phyloP scores from a whole-genome alignment of 306 rosid genomes.

The Pterocarpus santalinus region DNA sequence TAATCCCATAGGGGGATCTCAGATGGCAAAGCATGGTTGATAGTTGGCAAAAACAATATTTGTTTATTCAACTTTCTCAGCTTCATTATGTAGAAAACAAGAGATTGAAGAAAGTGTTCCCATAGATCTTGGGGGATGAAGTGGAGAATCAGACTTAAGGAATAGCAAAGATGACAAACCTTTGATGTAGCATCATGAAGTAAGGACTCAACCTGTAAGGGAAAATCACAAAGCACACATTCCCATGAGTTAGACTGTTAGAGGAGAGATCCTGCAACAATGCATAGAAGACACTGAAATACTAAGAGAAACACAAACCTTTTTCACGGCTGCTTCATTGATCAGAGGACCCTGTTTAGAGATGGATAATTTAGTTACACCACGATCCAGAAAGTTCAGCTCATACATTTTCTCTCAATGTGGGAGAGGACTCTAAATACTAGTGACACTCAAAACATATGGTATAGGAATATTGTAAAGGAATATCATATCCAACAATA shows the following conservation, averaged over 20 bases:
- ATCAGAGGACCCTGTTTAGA: constrained; percentile 91
- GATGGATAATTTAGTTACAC: constrained; percentile 47
- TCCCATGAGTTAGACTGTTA: neutral
- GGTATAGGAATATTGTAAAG: constrained; percentile 2
- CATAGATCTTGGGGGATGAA: neutral
- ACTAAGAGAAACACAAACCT: constrained; percentile 66
- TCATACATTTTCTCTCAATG: constrained; percentile 35
- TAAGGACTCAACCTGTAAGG: constrained; percentile 81
- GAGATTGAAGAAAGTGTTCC: neutral
- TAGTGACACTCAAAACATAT: constrained; percentile 32
- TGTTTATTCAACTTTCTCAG: neutral
- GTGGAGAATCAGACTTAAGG: constrained; percentile 29
- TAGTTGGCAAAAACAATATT: neutral
- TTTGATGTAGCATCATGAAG: constrained; percentile 85
- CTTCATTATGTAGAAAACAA: constrained; percentile 16
- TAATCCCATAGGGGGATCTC: constrained; percentile 10
- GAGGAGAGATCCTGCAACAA: constrained; percentile 18
- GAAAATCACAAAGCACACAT: constrained; percentile 46
- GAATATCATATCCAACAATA: constrained; percentile 35
- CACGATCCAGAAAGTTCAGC: constrained; percentile 19
- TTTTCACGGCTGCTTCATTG: constrained; percentile 94
- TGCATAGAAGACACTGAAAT: constrained; percentile 38
- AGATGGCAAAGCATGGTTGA: constrained; percentile 2
- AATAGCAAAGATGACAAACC: constrained; percentile 66
- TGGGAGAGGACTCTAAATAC: constrained; percentile 15